These are phyloP conservation scores for Infundibulicybe gibba DNA, from an alignment of 768 basidiomycete species.

Conservation along the genomic window DNA sequence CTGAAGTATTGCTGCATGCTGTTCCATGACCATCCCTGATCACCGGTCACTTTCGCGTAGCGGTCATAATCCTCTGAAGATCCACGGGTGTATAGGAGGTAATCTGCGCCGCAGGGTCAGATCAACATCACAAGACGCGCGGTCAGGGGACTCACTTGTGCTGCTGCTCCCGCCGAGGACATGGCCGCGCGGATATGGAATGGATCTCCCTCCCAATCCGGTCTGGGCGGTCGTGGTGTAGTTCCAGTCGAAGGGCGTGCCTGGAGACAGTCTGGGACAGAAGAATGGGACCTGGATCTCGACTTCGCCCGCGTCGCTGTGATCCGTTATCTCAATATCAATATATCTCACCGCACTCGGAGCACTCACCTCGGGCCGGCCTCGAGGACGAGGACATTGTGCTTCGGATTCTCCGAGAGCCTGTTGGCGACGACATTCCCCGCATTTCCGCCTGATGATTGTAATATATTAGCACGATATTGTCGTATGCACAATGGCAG, in stretches of 20 bases:
- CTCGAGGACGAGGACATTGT: conserved; percentile 10
- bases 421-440: conserved; percentile 11
- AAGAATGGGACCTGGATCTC: conserved; percentile 5
- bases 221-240: conserved; percentile 21
- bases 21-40: conserved; percentile 29
- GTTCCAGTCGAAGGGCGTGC: conserved; percentile 25
- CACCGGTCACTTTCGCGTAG: conserved; percentile 23
- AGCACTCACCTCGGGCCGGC: conserved; percentile 7
- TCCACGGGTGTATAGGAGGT: conserved; percentile 28
- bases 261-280: neutral
- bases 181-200: conserved; percentile 17
- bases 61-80: conserved; percentile 28
- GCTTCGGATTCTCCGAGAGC: conserved; percentile 5
- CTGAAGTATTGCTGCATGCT: conserved; percentile 20
- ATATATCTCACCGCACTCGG: neutral
- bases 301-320: conserved; percentile 2
- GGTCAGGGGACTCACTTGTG: conserved; percentile 10
- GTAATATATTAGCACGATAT: neutral
- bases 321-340: neutral
- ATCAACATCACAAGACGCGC: neutral
- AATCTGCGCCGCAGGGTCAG: conserved; percentile 8
- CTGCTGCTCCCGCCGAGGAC: conserved; percentile 28
- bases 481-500: neutral
- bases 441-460: conserved; percentile 10
- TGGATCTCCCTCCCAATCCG: conserved; percentile 14